Percentiles rank a stretch among this genome's conserved stretches.
phyloP scores from a whole-genome alignment of 2,329 filamentous ascomycete species.

The Monilinia laxa region DNA sequence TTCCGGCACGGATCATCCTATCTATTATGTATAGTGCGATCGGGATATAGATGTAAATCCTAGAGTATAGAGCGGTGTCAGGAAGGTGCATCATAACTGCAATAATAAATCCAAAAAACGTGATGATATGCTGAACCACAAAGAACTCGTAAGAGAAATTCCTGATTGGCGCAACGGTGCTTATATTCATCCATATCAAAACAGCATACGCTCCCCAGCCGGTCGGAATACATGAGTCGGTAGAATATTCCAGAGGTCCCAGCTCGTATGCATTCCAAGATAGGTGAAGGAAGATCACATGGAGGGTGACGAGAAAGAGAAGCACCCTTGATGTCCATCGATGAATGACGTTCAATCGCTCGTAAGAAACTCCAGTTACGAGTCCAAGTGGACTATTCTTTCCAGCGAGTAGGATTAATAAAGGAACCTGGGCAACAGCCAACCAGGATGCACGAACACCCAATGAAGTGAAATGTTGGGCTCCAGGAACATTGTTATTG shows the following conservation, averaged over 20 bases:
- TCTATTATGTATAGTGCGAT: slow-evolving; percentile 34
- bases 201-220: slow-evolving; percentile 66
- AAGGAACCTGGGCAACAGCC: slow-evolving; percentile 61
- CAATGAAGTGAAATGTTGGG: slow-evolving; percentile 33
- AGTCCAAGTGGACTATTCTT: slow-evolving; percentile 60
- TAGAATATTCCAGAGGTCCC: slow-evolving; percentile 33
- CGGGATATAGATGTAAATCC: slow-evolving; percentile 36
- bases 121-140: slow-evolving; percentile 64
- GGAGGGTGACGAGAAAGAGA: slow-evolving; percentile 57
- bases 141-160: slow-evolving; percentile 68
- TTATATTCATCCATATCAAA: slow-evolving; percentile 64
- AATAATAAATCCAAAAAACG: slow-evolving; percentile 45
- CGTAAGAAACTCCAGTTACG: slow-evolving; percentile 62
- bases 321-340: slow-evolving; percentile 69
- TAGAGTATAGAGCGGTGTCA: slow-evolving; percentile 38
- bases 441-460: slow-evolving; percentile 68
- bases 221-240: slow-evolving; percentile 40
- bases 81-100: slow-evolving; percentile 42
- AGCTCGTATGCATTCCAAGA: slow-evolving; percentile 35
- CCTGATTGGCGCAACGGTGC: slow-evolving; percentile 62
- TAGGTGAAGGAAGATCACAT: slow-evolving; percentile 33
- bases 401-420: slow-evolving; percentile 61
- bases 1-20: slow-evolving; percentile 33
- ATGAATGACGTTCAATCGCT: slow-evolving; percentile 71
- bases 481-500: slow-evolving; percentile 39